A percentile compares a stretch with the other conserved stretches of the same genome.
phyloP scores from a whole-genome alignment of 495 filamentous ascomycete genomes.

The Haplographium delicatum region DNA sequence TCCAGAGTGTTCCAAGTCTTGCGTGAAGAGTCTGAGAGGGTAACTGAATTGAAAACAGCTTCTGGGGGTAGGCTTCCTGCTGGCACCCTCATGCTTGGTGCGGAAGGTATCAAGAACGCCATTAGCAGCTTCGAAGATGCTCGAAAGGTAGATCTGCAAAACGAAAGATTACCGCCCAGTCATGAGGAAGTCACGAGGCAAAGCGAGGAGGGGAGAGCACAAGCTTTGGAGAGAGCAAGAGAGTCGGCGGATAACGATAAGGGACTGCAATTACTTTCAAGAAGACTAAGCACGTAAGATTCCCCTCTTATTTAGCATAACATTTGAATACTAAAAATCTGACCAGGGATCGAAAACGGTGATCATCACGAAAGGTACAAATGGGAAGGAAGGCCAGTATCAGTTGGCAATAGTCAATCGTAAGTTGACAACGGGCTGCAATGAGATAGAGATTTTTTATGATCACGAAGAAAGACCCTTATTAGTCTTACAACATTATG shows the following conservation, averaged over 20 bases:
- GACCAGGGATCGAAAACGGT: conserved; percentile 23
- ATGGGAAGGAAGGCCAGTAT: not conserved
- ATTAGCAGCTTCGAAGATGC: conserved; percentile 96
- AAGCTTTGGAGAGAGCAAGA: conserved; percentile 77
- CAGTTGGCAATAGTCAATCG: too few relatives aligned
- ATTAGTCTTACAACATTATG: too few relatives aligned
- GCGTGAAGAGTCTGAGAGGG: conserved; percentile 92
- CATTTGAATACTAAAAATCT: not conserved
- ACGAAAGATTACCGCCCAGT: conserved; percentile 85
- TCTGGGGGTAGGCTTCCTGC: conserved; percentile 89
- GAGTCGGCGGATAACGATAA: conserved; percentile 89
- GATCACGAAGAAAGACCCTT: too few relatives aligned
- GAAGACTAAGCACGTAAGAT: conserved; percentile 93
- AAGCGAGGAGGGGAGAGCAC: conserved; percentile 68
- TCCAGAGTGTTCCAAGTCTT: conserved; percentile 98
- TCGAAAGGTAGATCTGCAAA: conserved; percentile 95
- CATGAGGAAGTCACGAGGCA: conserved; percentile 85
- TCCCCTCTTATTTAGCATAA: conserved; percentile 5
- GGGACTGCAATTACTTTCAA: conserved; percentile 74
- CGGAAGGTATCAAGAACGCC: conserved; percentile 98
- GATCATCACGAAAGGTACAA: conserved; percentile 3
- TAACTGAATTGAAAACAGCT: conserved; percentile 96
- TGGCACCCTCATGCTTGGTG: conserved; percentile 95
- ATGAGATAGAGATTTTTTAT: not conserved
- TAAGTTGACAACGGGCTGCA: not conserved